Percentiles rank a stretch among this genome's conserved stretches.
Evolutionary conservation across 495 filamentous ascomycete genomes (phyloP).

Genomic region (Aspergillus bertholletiae): DNA sequence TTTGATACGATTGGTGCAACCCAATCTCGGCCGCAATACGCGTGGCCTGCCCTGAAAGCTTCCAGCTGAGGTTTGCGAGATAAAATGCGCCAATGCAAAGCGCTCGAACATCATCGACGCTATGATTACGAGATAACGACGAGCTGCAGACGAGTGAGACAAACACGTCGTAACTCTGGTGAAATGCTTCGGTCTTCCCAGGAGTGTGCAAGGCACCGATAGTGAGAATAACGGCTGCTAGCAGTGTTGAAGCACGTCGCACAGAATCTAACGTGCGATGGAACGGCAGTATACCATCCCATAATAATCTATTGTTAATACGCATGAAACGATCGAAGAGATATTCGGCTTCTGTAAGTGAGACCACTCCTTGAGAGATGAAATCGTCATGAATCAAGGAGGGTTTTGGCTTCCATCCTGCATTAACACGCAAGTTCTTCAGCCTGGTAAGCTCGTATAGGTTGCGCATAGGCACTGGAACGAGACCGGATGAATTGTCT

Average conservation of each 20-base stretch:
- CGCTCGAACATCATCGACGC: constrained; percentile 32
- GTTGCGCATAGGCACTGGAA: constrained; percentile 37
- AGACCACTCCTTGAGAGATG: constrained; percentile 29
- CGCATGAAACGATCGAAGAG: constrained; percentile 26
- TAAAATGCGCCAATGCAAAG: constrained; percentile 36
- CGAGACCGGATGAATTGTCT: constrained; percentile 17
- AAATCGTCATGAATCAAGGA: constrained; percentile 28
- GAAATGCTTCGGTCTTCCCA: constrained; percentile 20
- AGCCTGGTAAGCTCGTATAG: constrained; percentile 41
- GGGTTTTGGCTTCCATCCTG: constrained; percentile 12
- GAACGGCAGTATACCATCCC: constrained; percentile 27
- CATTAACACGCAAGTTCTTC: constrained; percentile 23
- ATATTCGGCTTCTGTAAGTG: constrained; percentile 27
- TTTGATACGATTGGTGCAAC: constrained; percentile 29
- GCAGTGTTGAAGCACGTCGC: constrained; percentile 26
- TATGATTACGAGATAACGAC: constrained; percentile 29
- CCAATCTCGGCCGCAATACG: constrained; percentile 35
- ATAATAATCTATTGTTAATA: constrained; percentile 34
- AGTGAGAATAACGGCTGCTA: constrained; percentile 30
- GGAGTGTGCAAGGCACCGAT: constrained; percentile 34
- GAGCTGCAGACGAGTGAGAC: constrained; percentile 24
- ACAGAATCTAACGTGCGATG: constrained; percentile 21
- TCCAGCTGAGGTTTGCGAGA: constrained; percentile 36
- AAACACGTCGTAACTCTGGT: constrained; percentile 32
- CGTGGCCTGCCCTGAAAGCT: constrained; percentile 30